A percentile compares a stretch with the other conserved stretches of the same genome.
Conservation (phyloP, 2,329 filamentous ascomycete genomes). For the Penicillium sp. region DNA sequence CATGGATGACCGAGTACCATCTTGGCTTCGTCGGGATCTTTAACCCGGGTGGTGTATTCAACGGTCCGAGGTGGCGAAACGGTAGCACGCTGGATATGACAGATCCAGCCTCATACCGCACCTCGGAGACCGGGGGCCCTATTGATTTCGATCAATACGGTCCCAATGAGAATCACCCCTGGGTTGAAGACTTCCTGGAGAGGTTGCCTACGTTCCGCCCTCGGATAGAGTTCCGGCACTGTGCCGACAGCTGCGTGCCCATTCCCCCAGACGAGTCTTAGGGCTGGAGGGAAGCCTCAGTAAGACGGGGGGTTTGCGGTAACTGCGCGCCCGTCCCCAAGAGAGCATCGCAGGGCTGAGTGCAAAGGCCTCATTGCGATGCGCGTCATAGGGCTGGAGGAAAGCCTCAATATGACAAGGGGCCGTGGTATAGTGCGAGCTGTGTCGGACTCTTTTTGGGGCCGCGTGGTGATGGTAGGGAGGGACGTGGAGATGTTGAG, state of each 20-base stretch:
- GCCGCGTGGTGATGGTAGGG: background rate
- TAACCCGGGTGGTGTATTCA: background rate
- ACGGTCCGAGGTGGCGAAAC: background rate
- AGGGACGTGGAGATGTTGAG: background rate
- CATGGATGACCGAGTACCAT: background rate
- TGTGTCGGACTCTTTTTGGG: no score
- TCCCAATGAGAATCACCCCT: background rate
- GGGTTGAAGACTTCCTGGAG: background rate
- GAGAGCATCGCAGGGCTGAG: background rate
- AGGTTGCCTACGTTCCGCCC: background rate
- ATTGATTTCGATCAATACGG: background rate
- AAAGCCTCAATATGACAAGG: background rate
- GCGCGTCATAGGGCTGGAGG: background rate
- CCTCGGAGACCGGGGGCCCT: background rate
- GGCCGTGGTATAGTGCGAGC: no score
- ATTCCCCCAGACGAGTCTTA: background rate
- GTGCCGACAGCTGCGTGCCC: background rate
- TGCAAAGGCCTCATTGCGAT: background rate
- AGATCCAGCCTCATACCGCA: background rate
- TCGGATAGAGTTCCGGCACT: slow-evolving; percentile 1
- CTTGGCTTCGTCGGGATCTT: background rate
- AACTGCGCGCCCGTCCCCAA: no score
- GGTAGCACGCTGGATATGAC: background rate
- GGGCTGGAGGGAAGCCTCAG: background rate
- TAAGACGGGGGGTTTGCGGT: background rate